Evolutionary conservation across 139 green algal species (phyloP).

Genomic region (Coelastrella sp.): DNA sequence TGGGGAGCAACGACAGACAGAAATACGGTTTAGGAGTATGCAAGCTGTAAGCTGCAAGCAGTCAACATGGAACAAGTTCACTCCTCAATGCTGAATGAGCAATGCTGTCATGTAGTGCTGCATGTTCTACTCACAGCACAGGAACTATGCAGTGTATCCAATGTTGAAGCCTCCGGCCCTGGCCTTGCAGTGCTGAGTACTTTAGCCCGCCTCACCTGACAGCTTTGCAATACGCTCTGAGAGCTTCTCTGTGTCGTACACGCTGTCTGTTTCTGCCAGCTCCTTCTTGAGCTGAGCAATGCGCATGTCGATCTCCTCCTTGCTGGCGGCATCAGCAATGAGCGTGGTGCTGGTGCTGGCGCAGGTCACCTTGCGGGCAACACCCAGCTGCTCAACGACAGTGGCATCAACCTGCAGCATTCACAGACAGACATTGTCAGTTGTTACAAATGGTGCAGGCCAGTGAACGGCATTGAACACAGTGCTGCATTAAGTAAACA

Average conservation of each 20-base stretch:
- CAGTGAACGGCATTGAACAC: too few relatives aligned
- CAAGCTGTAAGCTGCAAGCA: not conserved
- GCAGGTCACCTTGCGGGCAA: slow-evolving; percentile 83
- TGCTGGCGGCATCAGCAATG: slow-evolving; percentile 94
- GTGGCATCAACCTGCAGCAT: slow-evolving; percentile 70
- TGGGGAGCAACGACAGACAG: not conserved
- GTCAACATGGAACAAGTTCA: not conserved
- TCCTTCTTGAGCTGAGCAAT: slow-evolving; percentile 96
- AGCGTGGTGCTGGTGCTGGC: slow-evolving; percentile 79
- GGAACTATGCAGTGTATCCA: not conserved
- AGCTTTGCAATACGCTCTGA: slow-evolving; percentile 99
- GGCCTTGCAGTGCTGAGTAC: slow-evolving; percentile 95
- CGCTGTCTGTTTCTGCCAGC: slow-evolving; percentile 92
- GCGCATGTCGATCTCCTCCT: slow-evolving; percentile 97
- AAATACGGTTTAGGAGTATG: not conserved
- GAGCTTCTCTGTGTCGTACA: slow-evolving; percentile 99
- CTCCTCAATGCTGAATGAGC: too few relatives aligned
- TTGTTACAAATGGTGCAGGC: too few relatives aligned
- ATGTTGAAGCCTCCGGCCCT: not conserved
- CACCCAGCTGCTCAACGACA: slow-evolving; percentile 92
- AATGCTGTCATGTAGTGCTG: too few relatives aligned
- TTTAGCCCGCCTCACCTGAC: slow-evolving; percentile 77
- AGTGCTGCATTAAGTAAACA: too few relatives aligned
- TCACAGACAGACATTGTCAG: too few relatives aligned
- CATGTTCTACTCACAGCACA: not conserved